Evolutionary conservation across 2,329 filamentous ascomycete genomes (phyloP), one percentile per base, ranked within the genome.

Genomic region (Lachnellula cervina): DNA sequence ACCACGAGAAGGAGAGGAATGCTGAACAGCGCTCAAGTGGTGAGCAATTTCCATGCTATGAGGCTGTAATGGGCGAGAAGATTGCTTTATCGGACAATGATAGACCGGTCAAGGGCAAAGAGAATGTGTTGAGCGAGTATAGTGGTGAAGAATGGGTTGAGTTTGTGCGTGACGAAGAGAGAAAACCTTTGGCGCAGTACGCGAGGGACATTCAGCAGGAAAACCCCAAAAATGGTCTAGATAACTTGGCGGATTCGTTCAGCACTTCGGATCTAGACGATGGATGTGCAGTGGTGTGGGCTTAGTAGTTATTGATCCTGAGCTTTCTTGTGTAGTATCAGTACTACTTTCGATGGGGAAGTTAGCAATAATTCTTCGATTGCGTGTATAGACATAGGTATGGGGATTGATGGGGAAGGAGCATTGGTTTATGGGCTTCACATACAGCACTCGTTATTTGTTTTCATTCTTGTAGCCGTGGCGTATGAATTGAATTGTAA

Each of bases 1-100:
- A 62, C 21, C 47, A 59, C 19, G 53, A 64, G 52, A 67, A 63
- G 51, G 64, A 67, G 51, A 62, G 57, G 43, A 58, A 51, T 17
- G 58, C 56, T 17, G 48, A 43, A 21, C 42, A 49, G 14, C 47
- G 42, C 17, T 37, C 42, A 16, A 43, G 35, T 6, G 45, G 46
- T 23, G 35, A n/a, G 1, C 35, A 35, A 19, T 32, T 19, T 19
- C 23, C 25, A 51, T 8, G 17, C 40, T 35, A 35, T 23, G 16
- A 45, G 17, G 28, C 5, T n/a, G 25, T 11, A 19, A 46, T 14
- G 13, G 34, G 16, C 17, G 42, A 37, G 32, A 52, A 45, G 17
- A 47, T 28, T 28, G 13, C 13, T 8, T 28, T 47, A 28, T 32
- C 23, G 44, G 23, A 47, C 9, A 23, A 34, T 34, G 44, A 32